Evolutionary conservation across 2,329 filamentous ascomycete species (phyloP).

Genomic region (Acephala macrosclerotiorum): DNA sequence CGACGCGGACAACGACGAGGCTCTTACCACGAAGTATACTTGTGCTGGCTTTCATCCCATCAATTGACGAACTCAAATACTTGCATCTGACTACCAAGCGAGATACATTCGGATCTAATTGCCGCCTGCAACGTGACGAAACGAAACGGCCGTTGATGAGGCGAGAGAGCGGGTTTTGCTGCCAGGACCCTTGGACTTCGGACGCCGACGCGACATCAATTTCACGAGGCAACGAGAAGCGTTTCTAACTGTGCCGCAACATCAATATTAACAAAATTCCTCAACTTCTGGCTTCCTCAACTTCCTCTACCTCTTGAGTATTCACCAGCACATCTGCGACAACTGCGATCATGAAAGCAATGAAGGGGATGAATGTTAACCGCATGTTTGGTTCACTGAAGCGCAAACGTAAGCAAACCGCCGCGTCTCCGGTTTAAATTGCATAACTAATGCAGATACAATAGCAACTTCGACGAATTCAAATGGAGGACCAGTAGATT

Average conservation of each 20-base stretch:
- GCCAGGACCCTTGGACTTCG: conserved; percentile 7
- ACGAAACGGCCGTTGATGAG: conserved; percentile 2
- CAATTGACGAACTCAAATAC: neutral
- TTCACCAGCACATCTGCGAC: neutral
- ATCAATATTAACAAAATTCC: conserved; percentile 4
- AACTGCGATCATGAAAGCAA: conserved; percentile 42
- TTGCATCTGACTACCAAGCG: neutral
- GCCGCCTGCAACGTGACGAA: conserved; percentile 4
- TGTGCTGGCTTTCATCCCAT: neutral
- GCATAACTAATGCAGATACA: conserved; percentile 1
- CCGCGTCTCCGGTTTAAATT: neutral
- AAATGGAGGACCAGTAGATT: conserved; percentile 31
- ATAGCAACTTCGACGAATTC: conserved; percentile 26
- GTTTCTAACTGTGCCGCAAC: conserved; percentile 19
- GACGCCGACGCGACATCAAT: conserved; percentile 19
- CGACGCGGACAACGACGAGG: conserved; percentile 14
- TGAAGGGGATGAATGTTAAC: conserved; percentile 45
- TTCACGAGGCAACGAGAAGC: conserved; percentile 12
- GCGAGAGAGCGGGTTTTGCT: neutral
- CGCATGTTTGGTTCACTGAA: conserved; percentile 44
- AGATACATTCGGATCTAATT: neutral
- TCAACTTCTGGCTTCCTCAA: neutral
- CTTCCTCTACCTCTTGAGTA: neutral
- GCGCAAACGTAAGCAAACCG: conserved; percentile 36
- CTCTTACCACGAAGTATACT: neutral